phyloP scores from a whole-genome alignment of 352 stramenopile genomes.

The Phytophthora chlamydospora region DNA sequence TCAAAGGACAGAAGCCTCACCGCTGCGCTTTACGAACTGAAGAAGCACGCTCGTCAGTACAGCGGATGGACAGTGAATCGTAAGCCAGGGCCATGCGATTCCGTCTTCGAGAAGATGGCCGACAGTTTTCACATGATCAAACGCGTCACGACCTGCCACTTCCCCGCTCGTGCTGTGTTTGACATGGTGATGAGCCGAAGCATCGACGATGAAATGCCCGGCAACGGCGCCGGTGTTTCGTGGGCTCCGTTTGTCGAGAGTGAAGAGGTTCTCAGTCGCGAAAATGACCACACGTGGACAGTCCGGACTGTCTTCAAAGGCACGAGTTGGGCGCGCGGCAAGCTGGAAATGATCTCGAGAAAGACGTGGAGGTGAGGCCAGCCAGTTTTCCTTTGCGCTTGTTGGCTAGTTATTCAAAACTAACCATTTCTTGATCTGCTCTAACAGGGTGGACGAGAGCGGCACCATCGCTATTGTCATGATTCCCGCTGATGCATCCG shows the following conservation, averaged over 20 bases:
- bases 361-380: conserved; percentile 70
- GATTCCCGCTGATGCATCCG: conserved; percentile 60
- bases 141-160: conserved; percentile 58
- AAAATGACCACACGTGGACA: conserved; percentile 61
- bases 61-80: conserved; percentile 48
- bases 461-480: conserved; percentile 70
- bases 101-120: conserved; percentile 55
- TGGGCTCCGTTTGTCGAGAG: conserved; percentile 56
- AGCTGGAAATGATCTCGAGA: conserved; percentile 61
- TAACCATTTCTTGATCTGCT: conserved; percentile 9
- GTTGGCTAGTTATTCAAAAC: background rate
- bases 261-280: conserved; percentile 51
- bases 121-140: conserved; percentile 79
- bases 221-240: conserved; percentile 14
- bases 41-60: conserved; percentile 44
- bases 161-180: conserved; percentile 73
- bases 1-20: conserved; percentile 66
- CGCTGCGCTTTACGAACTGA: conserved; percentile 58
- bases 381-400: conserved; percentile 2
- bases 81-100: conserved; percentile 48
- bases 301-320: conserved; percentile 65
- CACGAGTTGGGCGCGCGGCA: conserved; percentile 40
- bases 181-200: conserved; percentile 67
- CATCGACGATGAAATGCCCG: conserved; percentile 21
- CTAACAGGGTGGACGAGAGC: conserved; percentile 61